Percentiles rank a stretch among this genome's conserved stretches.
These are phyloP conservation scores for Ensete ventricosum DNA, from an alignment of 176 grass and related monocot species.

Conservation along the genomic window DNA sequence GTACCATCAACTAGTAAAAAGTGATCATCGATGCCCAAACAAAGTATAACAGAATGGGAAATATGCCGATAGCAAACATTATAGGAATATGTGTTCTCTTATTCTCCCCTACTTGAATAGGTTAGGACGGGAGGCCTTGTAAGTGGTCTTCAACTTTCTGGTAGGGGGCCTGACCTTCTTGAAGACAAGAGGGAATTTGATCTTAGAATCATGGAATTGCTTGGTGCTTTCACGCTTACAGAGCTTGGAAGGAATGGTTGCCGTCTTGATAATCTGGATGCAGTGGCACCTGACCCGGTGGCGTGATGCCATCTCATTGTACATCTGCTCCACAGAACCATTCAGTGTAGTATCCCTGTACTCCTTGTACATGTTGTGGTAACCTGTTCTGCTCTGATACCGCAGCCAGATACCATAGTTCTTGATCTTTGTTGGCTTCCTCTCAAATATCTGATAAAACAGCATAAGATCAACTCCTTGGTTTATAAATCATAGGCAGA, in stretches of 20 bases:
- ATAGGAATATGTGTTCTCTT: too few relatives aligned
- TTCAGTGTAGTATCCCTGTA: conserved; percentile 9
- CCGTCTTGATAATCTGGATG: conserved; percentile 12
- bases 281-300: neutral
- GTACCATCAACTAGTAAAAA: too few relatives aligned
- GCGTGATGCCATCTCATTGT: conserved; percentile 11
- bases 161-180: conserved; percentile 5
- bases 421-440: conserved; percentile 7
- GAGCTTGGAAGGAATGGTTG: conserved; percentile 7
- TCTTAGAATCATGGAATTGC: conserved; percentile 9
- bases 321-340: conserved; percentile 3
- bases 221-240: conserved; percentile 15
- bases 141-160: conserved; percentile 8
- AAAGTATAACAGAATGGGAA: too few relatives aligned
- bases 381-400: conserved; percentile 10
- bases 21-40: too few relatives aligned
- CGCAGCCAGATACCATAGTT: conserved; percentile 8
- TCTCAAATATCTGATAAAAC: conserved; percentile 7
- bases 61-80: too few relatives aligned
- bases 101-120: neutral
- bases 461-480: neutral
- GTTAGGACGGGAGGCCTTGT: conserved; percentile 2
- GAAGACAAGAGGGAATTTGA: conserved; percentile 6
- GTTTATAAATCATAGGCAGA: too few relatives aligned
- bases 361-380: conserved; percentile 17